These are phyloP conservation scores for Monosporascus sp. DNA, from an alignment of 2,329 filamentous ascomycete genomes.

Conservation along the genomic window DNA sequence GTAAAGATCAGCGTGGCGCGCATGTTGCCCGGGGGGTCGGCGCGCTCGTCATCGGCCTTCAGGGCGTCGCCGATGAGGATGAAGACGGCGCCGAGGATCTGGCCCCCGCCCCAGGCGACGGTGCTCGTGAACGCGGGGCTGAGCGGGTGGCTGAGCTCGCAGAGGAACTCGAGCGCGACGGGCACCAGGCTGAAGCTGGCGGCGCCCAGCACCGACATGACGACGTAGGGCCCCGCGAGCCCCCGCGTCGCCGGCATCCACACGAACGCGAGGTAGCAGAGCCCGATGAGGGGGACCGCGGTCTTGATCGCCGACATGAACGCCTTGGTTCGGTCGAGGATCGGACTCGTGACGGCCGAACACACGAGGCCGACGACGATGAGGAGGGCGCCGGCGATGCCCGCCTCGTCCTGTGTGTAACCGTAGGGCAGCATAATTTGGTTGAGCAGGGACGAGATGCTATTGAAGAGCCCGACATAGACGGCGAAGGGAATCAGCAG, in stretches of 20 bases:
- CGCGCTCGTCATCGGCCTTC: slow-evolving; percentile 42
- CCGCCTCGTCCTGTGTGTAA: slow-evolving; percentile 77
- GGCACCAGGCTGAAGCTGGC: slow-evolving; percentile 76
- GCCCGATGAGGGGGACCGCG: slow-evolving; percentile 67
- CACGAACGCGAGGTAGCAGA: slow-evolving; percentile 71
- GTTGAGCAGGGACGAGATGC: slow-evolving; percentile 79
- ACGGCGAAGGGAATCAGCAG: slow-evolving; percentile 74
- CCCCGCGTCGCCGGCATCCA: slow-evolving; percentile 63
- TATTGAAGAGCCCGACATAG: slow-evolving; percentile 93
- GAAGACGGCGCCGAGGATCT: slow-evolving; percentile 79
- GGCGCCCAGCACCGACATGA: slow-evolving; percentile 73
- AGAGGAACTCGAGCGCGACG: slow-evolving; percentile 78
- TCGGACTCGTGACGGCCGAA: slow-evolving; percentile 70
- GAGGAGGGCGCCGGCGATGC: slow-evolving; percentile 82
- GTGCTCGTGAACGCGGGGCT: slow-evolving; percentile 80
- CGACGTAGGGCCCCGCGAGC: slow-evolving; percentile 65
- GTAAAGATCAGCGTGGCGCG: slow-evolving; percentile 70
- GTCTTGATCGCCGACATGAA: slow-evolving; percentile 70
- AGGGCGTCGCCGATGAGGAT: slow-evolving; percentile 78
- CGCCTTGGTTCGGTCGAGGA: slow-evolving; percentile 79
- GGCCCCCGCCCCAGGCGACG: slow-evolving; percentile 80
- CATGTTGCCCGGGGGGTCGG: slow-evolving; percentile 66
- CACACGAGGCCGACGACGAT: slow-evolving; percentile 81
- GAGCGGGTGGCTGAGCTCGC: slow-evolving; percentile 82
- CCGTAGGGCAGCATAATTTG: slow-evolving; percentile 85